Evolutionary conservation across 2,329 filamentous ascomycete species (phyloP).

Genomic region (Aspergillus calidoustus): DNA sequence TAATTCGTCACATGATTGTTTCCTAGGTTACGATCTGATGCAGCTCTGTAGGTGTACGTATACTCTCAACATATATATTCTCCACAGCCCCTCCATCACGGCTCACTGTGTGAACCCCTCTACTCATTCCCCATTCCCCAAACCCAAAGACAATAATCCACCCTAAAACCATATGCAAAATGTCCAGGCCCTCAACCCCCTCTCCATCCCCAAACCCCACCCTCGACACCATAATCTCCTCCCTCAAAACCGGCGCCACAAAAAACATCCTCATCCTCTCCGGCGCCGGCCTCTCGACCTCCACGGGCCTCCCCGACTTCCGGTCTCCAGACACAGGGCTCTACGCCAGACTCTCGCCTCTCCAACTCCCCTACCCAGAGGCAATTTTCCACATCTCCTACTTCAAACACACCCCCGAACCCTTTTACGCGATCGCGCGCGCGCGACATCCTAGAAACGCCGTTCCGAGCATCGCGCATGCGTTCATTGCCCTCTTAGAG

Average conservation of each 20-base stretch:
- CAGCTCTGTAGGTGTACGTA: not conserved
- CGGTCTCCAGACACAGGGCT: constrained; percentile 82
- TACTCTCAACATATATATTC: not conserved
- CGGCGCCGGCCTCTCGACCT: constrained; percentile 72
- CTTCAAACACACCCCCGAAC: constrained; percentile 76
- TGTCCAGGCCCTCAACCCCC: not conserved
- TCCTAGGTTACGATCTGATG: constrained; percentile 1
- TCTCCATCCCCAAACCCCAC: not conserved
- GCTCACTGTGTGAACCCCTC: too few relatives aligned
- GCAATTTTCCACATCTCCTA: constrained; percentile 86
- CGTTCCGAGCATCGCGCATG: constrained; percentile 79
- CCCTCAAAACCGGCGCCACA: constrained; percentile 8
- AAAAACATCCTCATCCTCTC: constrained; percentile 40
- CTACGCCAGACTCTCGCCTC: constrained; percentile 79
- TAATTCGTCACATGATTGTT: not conserved
- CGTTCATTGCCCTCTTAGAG: constrained; percentile 76
- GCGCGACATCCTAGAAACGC: constrained; percentile 87
- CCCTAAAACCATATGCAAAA: not conserved
- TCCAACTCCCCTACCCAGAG: constrained; percentile 80
- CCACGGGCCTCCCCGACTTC: constrained; percentile 77
- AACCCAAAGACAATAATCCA: too few relatives aligned
- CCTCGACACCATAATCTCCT: constrained; percentile 1
- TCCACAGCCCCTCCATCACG: too few relatives aligned
- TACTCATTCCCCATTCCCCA: not conserved
- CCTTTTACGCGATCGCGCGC: constrained; percentile 83